A percentile compares a stretch with the other conserved stretches of the same genome.
phyloP scores from a whole-genome alignment of 2,329 filamentous ascomycete species.

The Plenodomus biglobosus region DNA sequence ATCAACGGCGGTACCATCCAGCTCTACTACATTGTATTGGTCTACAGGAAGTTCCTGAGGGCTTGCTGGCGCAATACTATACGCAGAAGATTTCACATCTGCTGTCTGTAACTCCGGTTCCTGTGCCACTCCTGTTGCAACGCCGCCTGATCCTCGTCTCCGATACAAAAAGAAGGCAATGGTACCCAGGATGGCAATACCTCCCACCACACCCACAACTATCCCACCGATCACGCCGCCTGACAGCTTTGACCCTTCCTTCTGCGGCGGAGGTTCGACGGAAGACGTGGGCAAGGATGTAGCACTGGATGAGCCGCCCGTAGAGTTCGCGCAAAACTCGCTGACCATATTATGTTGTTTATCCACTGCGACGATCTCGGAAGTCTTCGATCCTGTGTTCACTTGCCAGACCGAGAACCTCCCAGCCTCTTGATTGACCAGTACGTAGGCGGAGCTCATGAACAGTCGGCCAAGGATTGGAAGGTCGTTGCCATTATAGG shows the following conservation, averaged over 20 bases:
- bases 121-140: constrained; percentile 1
- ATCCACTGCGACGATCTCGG: constrained; percentile 11
- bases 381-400: constrained; percentile 7
- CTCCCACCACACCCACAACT: constrained; percentile 16
- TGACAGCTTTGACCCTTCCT: constrained; percentile 7
- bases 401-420: constrained; percentile 17
- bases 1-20: constrained; percentile 7
- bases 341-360: constrained; percentile 11
- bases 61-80: constrained; percentile 5
- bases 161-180: constrained; percentile 16
- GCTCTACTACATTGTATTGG: constrained; percentile 6
- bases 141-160: constrained; percentile 5
- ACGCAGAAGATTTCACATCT: constrained; percentile 4
- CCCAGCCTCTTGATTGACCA: constrained; percentile 21
- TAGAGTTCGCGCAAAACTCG: constrained; percentile 12
- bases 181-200: constrained; percentile 13
- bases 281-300: constrained; percentile 6
- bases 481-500: constrained; percentile 14
- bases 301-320: not conserved
- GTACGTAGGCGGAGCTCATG: constrained; percentile 20
- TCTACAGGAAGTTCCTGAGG: constrained; percentile 11
- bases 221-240: constrained; percentile 20
- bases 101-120: constrained; percentile 7
- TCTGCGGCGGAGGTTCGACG: constrained; percentile 3
- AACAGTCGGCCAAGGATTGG: constrained; percentile 20